Evolutionary conservation across 306 rosid genomes (phyloP).

Genomic region (Vigna reflexopilosa): DNA sequence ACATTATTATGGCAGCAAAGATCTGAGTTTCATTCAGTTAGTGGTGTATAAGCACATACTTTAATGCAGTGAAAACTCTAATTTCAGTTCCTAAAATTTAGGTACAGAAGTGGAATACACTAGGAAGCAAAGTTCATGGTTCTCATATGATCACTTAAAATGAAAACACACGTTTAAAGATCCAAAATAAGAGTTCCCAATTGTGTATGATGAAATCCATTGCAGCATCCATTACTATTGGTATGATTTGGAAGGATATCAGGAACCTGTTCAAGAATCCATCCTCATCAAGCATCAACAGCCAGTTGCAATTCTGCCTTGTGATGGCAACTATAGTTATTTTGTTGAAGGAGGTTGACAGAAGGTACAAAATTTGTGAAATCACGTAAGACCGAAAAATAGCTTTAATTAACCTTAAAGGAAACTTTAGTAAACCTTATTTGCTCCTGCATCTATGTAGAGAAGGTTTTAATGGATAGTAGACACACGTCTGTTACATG

Average conservation of each 20-base stretch:
- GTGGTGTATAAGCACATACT: not conserved
- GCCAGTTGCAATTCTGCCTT: constrained; percentile 22
- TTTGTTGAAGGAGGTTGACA: not conserved
- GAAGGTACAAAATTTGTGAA: too few species aligned
- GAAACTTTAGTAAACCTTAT: not conserved
- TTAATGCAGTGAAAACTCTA: not conserved
- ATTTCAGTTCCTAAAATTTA: constrained; percentile 7
- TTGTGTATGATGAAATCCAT: constrained; percentile 10
- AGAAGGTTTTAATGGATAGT: constrained; percentile 8
- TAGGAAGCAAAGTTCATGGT: constrained; percentile 3
- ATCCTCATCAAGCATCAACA: constrained; percentile 28
- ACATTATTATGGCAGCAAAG: not conserved
- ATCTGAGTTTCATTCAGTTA: constrained; percentile 21
- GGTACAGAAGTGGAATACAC: not conserved
- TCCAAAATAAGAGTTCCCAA: not conserved
- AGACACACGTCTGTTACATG: not conserved
- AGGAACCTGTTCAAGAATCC: constrained; percentile 22
- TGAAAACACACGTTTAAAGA: not conserved
- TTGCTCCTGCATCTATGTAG: constrained; percentile 4
- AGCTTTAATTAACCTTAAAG: not conserved
- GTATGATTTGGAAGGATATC: constrained; percentile 16
- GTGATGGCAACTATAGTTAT: constrained; percentile 2
- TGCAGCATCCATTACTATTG: constrained; percentile 9
- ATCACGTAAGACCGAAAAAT: too few species aligned
- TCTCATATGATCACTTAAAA: not conserved